Evolutionary conservation across 2,329 filamentous ascomycete species (phyloP).

Genomic region (Sarocladium oryzae): DNA sequence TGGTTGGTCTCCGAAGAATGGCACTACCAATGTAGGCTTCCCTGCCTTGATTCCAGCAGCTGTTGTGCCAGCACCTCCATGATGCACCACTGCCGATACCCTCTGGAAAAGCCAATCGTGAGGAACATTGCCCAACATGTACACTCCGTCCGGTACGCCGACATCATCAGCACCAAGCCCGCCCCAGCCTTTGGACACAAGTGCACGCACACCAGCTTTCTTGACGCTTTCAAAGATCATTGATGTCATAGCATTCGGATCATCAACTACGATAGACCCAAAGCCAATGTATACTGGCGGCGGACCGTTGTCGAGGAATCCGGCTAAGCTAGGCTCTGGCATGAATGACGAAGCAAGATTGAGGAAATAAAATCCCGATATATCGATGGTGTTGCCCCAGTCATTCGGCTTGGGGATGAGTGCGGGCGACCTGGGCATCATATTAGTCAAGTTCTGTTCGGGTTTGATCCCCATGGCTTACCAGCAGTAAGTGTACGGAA

Average conservation of each 20-base stretch:
- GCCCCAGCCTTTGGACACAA: constrained; percentile 86
- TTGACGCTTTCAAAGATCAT: constrained; percentile 67
- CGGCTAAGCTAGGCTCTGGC: constrained; percentile 57
- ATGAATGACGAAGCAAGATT: constrained; percentile 60
- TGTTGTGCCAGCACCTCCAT: constrained; percentile 82
- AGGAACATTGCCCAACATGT: constrained; percentile 78
- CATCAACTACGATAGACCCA: constrained; percentile 74
- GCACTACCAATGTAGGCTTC: constrained; percentile 74
- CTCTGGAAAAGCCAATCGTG: constrained; percentile 86
- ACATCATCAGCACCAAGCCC: constrained; percentile 68
- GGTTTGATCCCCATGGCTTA: constrained; percentile 21
- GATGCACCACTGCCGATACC: constrained; percentile 78
- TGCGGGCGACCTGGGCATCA: constrained; percentile 50
- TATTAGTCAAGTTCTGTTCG: constrained; percentile 9
- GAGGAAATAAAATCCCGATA: constrained; percentile 73
- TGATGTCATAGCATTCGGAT: constrained; percentile 63
- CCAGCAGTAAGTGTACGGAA: constrained; percentile 93
- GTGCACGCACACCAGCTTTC: constrained; percentile 62
- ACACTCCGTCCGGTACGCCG: constrained; percentile 66
- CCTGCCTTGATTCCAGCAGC: constrained; percentile 78
- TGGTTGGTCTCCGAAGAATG: constrained; percentile 81
- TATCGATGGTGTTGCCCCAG: constrained; percentile 64
- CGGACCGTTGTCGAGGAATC: constrained; percentile 61
- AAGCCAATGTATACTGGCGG: constrained; percentile 79
- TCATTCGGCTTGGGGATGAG: constrained; percentile 74